Evolutionary conservation across 352 stramenopile species (phyloP).

Genomic region (Phytopythium chamaehyphon): DNA sequence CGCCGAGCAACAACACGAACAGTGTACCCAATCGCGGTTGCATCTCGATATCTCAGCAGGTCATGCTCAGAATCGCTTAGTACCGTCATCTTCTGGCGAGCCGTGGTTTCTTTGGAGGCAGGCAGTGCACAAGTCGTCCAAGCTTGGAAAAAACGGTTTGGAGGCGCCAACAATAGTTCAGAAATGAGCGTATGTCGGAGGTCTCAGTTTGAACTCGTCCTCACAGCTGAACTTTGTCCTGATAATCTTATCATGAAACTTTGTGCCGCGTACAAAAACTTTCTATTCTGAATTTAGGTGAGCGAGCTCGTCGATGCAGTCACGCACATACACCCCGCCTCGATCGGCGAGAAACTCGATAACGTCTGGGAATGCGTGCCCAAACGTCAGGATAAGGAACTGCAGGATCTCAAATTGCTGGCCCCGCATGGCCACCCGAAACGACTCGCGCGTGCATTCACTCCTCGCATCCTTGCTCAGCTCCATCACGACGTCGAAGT

Average conservation of each 20-base stretch:
- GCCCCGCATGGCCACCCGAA: constrained; percentile 6
- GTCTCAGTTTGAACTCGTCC: too few relatives aligned
- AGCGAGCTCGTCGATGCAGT: constrained; percentile 5
- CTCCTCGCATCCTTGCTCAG: constrained; percentile 3
- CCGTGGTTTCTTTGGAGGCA: too few relatives aligned
- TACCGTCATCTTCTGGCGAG: too few relatives aligned
- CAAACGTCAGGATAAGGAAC: constrained; percentile 3
- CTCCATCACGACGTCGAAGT: constrained; percentile 7
- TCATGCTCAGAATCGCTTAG: too few relatives aligned
- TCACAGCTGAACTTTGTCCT: too few relatives aligned
- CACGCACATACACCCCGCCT: not conserved
- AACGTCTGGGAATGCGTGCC: not conserved
- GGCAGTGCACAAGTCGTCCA: too few relatives aligned
- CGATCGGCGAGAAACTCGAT: not conserved
- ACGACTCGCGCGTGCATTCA: constrained; percentile 9
- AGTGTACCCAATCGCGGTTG: not conserved
- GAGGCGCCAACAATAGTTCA: too few relatives aligned
- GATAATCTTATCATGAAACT: too few relatives aligned
- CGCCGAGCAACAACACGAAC: not conserved
- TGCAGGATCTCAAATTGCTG: constrained; percentile 7
- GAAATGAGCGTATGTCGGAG: too few relatives aligned
- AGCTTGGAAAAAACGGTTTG: too few relatives aligned
- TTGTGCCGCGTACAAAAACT: not conserved
- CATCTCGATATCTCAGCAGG: too few relatives aligned
- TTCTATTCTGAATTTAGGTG: too few relatives aligned